Conservation (phyloP, 352 stramenopile species). For the Phytophthora tubulina region DNA sequence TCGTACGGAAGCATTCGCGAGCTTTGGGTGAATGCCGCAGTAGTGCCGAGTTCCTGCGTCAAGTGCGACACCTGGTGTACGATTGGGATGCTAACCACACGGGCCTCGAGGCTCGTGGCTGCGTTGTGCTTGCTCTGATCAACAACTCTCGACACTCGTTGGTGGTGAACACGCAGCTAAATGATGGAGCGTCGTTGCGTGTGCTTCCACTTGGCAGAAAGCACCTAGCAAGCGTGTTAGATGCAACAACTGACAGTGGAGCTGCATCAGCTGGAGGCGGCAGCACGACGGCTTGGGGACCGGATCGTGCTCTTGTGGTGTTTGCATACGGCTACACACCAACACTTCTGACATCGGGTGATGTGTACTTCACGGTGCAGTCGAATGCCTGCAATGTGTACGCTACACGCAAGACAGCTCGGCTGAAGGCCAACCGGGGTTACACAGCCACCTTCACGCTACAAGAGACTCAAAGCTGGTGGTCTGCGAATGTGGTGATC, state of each 20-base stretch:
- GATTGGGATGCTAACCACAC: slow-evolving; percentile 91
- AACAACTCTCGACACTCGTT: slow-evolving; percentile 86
- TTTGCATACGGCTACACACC: slow-evolving; percentile 90
- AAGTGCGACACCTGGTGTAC: slow-evolving; percentile 82
- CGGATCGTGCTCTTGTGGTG: slow-evolving; percentile 75
- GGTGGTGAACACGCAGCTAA: slow-evolving; percentile 72
- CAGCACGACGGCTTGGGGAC: slow-evolving; percentile 55
- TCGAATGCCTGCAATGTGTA: slow-evolving; percentile 88
- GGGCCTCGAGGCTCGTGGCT: slow-evolving; percentile 78
- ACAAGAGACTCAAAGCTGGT: slow-evolving; percentile 85
- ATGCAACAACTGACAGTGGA: slow-evolving; percentile 20
- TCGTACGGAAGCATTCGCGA: slow-evolving; percentile 77
- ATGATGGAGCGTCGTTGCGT: slow-evolving; percentile 79
- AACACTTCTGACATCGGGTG: slow-evolving; percentile 81
- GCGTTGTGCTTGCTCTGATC: slow-evolving; percentile 75
- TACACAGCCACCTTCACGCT: slow-evolving; percentile 88
- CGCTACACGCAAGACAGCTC: slow-evolving; percentile 81
- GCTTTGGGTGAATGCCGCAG: slow-evolving; percentile 57
- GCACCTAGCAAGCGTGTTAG: slow-evolving; percentile 61
- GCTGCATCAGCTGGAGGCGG: slow-evolving; percentile 21
- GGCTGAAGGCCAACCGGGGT: slow-evolving; percentile 76
- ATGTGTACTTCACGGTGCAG: slow-evolving; percentile 86
- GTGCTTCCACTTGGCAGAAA: slow-evolving; percentile 69
- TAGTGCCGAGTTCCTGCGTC: slow-evolving; percentile 62
- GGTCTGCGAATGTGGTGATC: slow-evolving; percentile 83